Base-by-base conservation (phyloP, 73 alveolate species). In the Stentor coeruleus region DNA sequence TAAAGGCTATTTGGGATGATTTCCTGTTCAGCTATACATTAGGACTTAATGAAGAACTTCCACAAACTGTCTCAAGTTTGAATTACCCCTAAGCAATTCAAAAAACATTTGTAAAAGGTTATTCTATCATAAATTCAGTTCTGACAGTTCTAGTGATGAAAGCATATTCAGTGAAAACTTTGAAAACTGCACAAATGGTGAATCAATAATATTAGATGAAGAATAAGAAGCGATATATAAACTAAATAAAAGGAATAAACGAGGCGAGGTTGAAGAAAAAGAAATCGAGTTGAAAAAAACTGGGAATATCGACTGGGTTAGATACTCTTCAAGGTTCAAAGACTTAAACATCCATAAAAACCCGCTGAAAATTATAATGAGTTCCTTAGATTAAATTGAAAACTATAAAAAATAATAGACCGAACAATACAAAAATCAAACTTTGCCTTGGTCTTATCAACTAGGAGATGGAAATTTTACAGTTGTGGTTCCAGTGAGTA, bases 401-500 rank as follows among this genome's bases (percentile, higher is more conserved):
- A 84, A 85, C 77, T 93, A 89, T 76, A 74, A 98, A 83, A 77
- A 76, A 42, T 95, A 97, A 92, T 99, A 97, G 84, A 88, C 88
- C 59, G 96, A 91, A 42, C 83, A 99, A 74, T 97, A 97, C 83
- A 81, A 90, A 82, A 85, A 93, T 58, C 99, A 99, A 11, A 84
- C 93, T 59, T 77, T 82, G 77, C 99, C 99, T 3, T 97, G 99
- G 98, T 87, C 93, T 39, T 97, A 94, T 81, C 86, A 82, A 30
- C 89, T 93, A 55, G 91, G 91, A 59, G 98, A 96, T 83, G 97
- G 97, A 36, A 88, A 96, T 39, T 92, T 90, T 66, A 93, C 98
- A 74, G 89, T 96, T 49, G 99, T 97, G 3, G 99, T 97, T 55
- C 99, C 99, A 3, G 96, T 97, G 38, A 84, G 96, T 57, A 88